Conservation (phyloP, 1,139 yeast species). For the Saccharomyces hybrid region DNA sequence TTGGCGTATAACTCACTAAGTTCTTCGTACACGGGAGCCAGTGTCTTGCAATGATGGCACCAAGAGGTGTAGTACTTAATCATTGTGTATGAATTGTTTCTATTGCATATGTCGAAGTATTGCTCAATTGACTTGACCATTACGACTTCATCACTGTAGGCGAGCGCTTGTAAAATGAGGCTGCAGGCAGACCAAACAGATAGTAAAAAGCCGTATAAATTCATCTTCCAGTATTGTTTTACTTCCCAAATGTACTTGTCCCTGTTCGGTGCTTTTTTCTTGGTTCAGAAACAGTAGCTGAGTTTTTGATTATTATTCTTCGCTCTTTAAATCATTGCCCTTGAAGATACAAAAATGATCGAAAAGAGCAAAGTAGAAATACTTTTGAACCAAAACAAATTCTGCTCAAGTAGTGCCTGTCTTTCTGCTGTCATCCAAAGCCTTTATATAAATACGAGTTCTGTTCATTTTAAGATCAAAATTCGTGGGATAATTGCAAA, state of each 20-base stretch:
- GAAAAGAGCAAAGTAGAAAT: neutral
- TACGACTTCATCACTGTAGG: neutral
- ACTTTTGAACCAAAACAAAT: neutral
- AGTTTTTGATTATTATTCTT: neutral
- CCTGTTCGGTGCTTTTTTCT: neutral
- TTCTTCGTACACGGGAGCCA: constrained; percentile 48
- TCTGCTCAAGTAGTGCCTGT: too few species aligned
- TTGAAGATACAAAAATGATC: neutral
- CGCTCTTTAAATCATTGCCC: neutral
- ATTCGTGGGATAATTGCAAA: neutral
- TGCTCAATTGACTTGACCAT: constrained; percentile 18
- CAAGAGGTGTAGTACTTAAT: constrained; percentile 49
- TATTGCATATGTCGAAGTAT: constrained; percentile 25
- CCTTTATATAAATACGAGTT: too few species aligned
- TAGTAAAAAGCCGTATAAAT: neutral
- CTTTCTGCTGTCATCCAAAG: too few species aligned
- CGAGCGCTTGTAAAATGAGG: neutral
- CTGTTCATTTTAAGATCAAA: too few species aligned
- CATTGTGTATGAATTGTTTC: constrained; percentile 22
- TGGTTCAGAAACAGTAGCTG: neutral
- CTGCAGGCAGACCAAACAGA: neutral
- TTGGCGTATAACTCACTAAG: constrained; percentile 13
- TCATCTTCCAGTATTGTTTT: neutral
- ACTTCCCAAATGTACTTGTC: neutral
- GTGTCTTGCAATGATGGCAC: constrained; percentile 70